phyloP scores from a whole-genome alignment of 2,329 filamentous ascomycete species.

The Cladorrhinum sp. region DNA sequence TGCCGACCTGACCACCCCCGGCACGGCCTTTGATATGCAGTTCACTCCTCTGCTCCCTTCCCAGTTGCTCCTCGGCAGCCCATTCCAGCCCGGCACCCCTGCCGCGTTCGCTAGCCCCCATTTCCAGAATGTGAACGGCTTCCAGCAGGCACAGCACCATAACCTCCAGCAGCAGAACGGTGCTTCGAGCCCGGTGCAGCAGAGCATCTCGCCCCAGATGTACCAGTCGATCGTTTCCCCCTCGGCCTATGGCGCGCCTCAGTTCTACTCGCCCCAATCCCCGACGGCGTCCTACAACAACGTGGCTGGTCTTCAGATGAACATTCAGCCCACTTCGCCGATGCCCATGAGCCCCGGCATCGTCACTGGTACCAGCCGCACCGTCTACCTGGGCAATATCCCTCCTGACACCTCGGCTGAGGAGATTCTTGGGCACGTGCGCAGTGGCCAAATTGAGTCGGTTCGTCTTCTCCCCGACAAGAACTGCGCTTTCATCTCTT shows the following conservation, averaged over 20 bases:
- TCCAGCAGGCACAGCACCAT: conserved; percentile 61
- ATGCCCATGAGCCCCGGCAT: conserved; percentile 75
- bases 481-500: conserved; percentile 99
- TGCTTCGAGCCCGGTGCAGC: conserved; percentile 71
- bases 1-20: conserved; percentile 79
- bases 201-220: conserved; percentile 73
- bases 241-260: conserved; percentile 74
- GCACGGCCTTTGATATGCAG: conserved; percentile 94
- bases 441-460: conserved; percentile 98
- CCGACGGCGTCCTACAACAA: conserved; percentile 73
- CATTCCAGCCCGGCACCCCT: conserved; percentile 92
- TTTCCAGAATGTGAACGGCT: conserved; percentile 79
- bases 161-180: conserved; percentile 58
- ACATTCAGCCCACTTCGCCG: conserved; percentile 66
- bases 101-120: conserved; percentile 86
- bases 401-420: conserved; percentile 96
- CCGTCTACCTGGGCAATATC: conserved; percentile 96
- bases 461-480: conserved; percentile 94
- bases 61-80: conserved; percentile 89
- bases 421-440: conserved; percentile 92
- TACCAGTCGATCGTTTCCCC: conserved; percentile 86
- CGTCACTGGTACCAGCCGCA: conserved; percentile 87
- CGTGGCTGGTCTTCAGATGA: conserved; percentile 54
- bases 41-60: conserved; percentile 95
- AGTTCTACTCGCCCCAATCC: conserved; percentile 82